Percentiles rank a stretch among this genome's conserved stretches.
phyloP scores from a whole-genome alignment of 805 yeast species.

The Wickerhamiella brachini region DNA sequence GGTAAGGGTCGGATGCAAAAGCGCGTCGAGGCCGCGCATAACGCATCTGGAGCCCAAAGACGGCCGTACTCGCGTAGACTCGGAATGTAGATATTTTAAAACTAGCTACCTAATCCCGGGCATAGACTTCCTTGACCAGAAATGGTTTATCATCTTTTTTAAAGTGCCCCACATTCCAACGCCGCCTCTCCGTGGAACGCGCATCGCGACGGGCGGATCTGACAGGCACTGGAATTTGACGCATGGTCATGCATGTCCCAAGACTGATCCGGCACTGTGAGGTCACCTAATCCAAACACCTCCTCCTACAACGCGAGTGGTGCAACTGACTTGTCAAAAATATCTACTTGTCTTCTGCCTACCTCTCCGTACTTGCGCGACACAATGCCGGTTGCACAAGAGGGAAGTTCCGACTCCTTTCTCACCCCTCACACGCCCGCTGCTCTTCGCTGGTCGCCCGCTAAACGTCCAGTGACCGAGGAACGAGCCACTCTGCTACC shows the following conservation, averaged over 20 bases:
- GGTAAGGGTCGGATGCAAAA: background rate
- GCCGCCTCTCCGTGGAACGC: background rate
- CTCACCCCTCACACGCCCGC: background rate
- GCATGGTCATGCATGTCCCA: background rate
- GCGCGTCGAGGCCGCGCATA: background rate
- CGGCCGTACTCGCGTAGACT: background rate
- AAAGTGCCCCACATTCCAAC: background rate
- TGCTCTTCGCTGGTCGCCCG: conserved; percentile 2
- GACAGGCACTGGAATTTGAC: background rate
- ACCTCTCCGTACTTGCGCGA: background rate
- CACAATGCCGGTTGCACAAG: background rate
- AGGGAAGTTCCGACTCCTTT: background rate
- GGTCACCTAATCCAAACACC: background rate
- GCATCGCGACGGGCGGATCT: background rate
- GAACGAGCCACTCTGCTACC: background rate
- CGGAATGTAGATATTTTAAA: background rate
- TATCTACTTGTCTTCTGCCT: background rate
- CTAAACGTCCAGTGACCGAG: conserved; percentile 3
- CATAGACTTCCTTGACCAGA: background rate
- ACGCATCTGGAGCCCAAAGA: background rate
- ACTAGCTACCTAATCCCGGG: background rate
- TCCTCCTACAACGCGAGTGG: background rate
- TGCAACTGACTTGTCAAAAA: background rate
- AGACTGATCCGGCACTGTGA: background rate
- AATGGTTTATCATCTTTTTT: no score